Percentiles rank a stretch among this genome's conserved stretches.
Evolutionary conservation across 2,329 filamentous ascomycete genomes (phyloP).

Genomic region (Microcera coccophila): DNA sequence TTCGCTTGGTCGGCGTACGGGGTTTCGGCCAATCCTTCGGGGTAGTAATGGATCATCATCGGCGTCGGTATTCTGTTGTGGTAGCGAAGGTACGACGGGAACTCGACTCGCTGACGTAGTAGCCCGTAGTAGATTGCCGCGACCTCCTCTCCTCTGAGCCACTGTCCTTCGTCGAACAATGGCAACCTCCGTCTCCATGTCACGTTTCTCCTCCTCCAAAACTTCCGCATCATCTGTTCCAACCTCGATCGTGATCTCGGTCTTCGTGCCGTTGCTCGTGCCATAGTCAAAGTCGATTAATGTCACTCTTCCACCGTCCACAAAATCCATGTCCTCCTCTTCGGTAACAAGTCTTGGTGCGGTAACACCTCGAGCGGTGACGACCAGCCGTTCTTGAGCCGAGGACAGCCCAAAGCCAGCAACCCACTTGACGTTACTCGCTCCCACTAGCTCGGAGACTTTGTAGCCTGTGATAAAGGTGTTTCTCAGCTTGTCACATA

Average conservation of each 20-base stretch:
- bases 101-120: slow-evolving; percentile 44
- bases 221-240: slow-evolving; percentile 66
- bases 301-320: slow-evolving; percentile 72
- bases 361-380: slow-evolving; percentile 67
- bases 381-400: slow-evolving; percentile 57
- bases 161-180: slow-evolving; percentile 72
- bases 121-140: slow-evolving; percentile 47
- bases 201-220: slow-evolving; percentile 68
- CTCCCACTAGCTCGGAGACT: slow-evolving; percentile 60
- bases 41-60: slow-evolving; percentile 53
- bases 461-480: slow-evolving; percentile 65
- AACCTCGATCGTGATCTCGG: slow-evolving; percentile 67
- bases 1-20: slow-evolving; percentile 8
- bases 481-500: slow-evolving; percentile 66
- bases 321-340: slow-evolving; percentile 68
- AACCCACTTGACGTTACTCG: slow-evolving; percentile 70
- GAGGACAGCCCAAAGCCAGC: slow-evolving; percentile 48
- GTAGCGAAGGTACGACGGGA: slow-evolving; percentile 29
- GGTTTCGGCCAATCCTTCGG: slow-evolving; percentile 40
- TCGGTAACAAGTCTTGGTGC: slow-evolving; percentile 56
- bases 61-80: slow-evolving; percentile 32
- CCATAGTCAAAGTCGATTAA: slow-evolving; percentile 71
- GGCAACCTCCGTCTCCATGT: slow-evolving; percentile 74
- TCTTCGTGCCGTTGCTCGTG: slow-evolving; percentile 49
- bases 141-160: slow-evolving; percentile 53